Conservation (phyloP, 1,139 yeast genomes). For the Sugiyamaella sp. region DNA sequence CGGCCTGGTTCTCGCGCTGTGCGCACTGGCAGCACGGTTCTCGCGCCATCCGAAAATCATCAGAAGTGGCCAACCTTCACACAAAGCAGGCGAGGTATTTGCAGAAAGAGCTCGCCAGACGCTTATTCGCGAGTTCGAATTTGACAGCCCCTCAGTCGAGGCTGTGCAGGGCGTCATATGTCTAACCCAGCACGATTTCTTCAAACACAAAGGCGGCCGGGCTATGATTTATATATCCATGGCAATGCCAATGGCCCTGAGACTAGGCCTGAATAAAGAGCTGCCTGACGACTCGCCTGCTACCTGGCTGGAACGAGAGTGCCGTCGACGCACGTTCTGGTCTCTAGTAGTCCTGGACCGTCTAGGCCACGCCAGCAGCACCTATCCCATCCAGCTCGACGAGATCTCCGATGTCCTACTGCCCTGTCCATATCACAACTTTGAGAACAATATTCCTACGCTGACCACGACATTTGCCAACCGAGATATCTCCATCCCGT, state of each 20-base stretch:
- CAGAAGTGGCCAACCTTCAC: slow-evolving; percentile 30
- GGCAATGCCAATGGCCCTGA: slow-evolving; percentile 44
- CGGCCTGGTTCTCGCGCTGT: slow-evolving; percentile 42
- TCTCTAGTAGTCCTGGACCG: slow-evolving; percentile 43
- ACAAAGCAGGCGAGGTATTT: slow-evolving; percentile 42
- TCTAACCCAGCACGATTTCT: slow-evolving; percentile 44
- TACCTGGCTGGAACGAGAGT: slow-evolving; percentile 43
- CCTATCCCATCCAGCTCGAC: slow-evolving; percentile 37
- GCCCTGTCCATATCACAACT: slow-evolving; percentile 42
- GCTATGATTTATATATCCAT: slow-evolving; percentile 44
- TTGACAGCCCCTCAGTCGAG: slow-evolving; percentile 42
- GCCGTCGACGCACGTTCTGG: slow-evolving; percentile 45
- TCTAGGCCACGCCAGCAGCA: slow-evolving; percentile 43
- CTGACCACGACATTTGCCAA: slow-evolving; percentile 36
- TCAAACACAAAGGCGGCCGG: slow-evolving; percentile 41
- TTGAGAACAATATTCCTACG: slow-evolving; percentile 38
- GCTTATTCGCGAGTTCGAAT: slow-evolving; percentile 41
- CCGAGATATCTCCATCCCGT: slow-evolving; percentile 29
- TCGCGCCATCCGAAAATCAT: slow-evolving; percentile 40
- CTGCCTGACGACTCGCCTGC: slow-evolving; percentile 30
- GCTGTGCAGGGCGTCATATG: slow-evolving; percentile 44
- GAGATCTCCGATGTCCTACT: slow-evolving; percentile 35
- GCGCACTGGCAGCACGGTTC: slow-evolving; percentile 44
- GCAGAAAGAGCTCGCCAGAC: slow-evolving; percentile 38
- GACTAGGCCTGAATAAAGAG: slow-evolving; percentile 41